phyloP scores from a whole-genome alignment of 441 rosid species.

The Hypseocharis bilobata region DNA sequence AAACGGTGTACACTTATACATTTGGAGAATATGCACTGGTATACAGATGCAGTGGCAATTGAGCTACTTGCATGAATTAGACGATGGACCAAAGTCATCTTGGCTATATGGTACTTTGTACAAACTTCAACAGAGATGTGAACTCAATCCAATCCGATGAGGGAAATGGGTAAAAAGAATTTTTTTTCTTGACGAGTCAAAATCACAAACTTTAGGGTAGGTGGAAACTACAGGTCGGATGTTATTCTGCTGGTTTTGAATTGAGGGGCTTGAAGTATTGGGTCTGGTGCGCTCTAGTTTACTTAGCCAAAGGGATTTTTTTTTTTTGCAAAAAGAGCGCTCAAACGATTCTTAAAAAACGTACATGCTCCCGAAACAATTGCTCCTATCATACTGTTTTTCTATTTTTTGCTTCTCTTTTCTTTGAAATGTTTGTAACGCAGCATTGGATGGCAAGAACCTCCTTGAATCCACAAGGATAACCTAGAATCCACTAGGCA shows the following conservation, averaged over 20 bases:
- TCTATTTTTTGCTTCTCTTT: too few relatives aligned
- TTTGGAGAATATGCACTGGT: not conserved
- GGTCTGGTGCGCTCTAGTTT: not conserved
- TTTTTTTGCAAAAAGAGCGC: too few relatives aligned
- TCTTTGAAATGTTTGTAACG: too few relatives aligned
- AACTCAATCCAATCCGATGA: not conserved
- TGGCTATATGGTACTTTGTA: not conserved
- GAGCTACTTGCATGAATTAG: not conserved
- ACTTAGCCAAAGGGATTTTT: not conserved
- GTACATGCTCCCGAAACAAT: not conserved
- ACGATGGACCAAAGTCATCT: not conserved
- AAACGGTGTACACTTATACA: too few relatives aligned
- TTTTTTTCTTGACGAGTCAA: not conserved
- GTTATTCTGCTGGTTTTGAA: not conserved
- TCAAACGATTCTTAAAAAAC: not conserved
- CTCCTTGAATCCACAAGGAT: too few relatives aligned
- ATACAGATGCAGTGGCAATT: not conserved
- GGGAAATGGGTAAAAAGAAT: not conserved
- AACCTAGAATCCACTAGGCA: too few relatives aligned
- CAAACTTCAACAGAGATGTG: not conserved
- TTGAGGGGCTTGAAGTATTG: not conserved
- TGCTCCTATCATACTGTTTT: not conserved
- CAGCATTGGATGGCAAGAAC: too few relatives aligned
- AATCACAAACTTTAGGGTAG: not conserved
- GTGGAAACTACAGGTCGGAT: not conserved